phyloP scores from a whole-genome alignment of 2,329 filamentous ascomycete genomes.

The Clonostachys solani region DNA sequence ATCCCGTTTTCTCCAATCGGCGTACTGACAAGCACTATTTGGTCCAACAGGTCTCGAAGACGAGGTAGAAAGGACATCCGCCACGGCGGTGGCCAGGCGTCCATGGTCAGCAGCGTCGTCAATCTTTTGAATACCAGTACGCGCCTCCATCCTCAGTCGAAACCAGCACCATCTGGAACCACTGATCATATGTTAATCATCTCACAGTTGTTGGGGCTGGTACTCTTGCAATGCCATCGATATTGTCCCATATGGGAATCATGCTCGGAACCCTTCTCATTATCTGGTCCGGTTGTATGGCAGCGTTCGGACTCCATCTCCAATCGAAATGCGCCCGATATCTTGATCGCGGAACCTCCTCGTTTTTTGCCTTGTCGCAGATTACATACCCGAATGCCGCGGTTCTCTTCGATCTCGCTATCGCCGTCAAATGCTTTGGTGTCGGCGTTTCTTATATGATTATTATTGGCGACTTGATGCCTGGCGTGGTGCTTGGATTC shows the following conservation, averaged over 20 bases:
- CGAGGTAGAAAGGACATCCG: conserved; percentile 69
- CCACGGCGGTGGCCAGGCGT: conserved; percentile 63
- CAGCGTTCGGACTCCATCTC: conserved; percentile 91
- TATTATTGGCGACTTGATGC: conserved; percentile 98
- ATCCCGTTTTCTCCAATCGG: neutral
- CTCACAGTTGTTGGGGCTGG: conserved; percentile 84
- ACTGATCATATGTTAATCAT: neutral
- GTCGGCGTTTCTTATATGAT: conserved; percentile 97
- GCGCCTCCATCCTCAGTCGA: conserved; percentile 13
- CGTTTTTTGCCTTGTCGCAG: conserved; percentile 95
- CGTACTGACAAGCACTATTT: conserved; percentile 5
- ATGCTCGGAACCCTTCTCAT: conserved; percentile 79
- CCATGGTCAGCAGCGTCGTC: conserved; percentile 86
- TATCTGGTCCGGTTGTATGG: conserved; percentile 83
- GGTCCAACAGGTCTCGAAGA: conserved; percentile 42
- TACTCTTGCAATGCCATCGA: conserved; percentile 91
- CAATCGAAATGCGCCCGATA: conserved; percentile 92
- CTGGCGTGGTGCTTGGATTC: conserved; percentile 84
- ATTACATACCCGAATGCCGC: conserved; percentile 95
- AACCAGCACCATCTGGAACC: too few species aligned
- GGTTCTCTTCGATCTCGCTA: conserved; percentile 91
- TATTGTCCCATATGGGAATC: conserved; percentile 94
- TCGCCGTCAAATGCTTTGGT: conserved; percentile 96
- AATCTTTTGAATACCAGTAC: conserved; percentile 95
- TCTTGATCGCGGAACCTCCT: conserved; percentile 80